These are phyloP conservation scores for Suhomyces canberraensis DNA, from an alignment of 805 yeast genomes.

Conservation along the genomic window DNA sequence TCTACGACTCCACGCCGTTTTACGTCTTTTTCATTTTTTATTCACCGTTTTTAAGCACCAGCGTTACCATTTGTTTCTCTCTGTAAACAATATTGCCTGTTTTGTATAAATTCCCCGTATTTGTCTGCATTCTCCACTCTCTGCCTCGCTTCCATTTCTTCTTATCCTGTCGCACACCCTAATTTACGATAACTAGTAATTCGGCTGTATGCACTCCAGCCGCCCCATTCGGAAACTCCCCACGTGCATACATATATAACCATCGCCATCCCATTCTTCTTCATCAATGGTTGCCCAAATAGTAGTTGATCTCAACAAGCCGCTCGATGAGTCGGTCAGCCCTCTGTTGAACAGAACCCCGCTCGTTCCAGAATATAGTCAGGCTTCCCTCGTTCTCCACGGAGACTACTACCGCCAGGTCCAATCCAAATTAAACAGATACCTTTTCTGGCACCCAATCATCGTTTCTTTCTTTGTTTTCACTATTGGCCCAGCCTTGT, in stretches of 20 bases:
- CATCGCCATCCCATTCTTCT: neutral
- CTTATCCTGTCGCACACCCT: too few species aligned
- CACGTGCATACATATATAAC: conserved; percentile 6
- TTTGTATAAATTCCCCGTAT: too few species aligned
- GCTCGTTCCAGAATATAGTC: conserved; percentile 55
- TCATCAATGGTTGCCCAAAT: conserved; percentile 43
- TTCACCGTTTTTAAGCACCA: too few species aligned
- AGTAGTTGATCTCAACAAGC: conserved; percentile 50
- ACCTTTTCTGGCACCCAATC: conserved; percentile 45
- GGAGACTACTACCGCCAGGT: conserved; percentile 55
- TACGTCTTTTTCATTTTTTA: too few species aligned
- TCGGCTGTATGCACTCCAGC: too few species aligned
- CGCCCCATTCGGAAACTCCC: conserved; percentile 7
- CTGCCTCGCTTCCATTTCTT: too few species aligned
- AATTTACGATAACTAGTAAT: too few species aligned
- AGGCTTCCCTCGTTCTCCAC: conserved; percentile 59
- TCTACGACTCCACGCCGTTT: too few species aligned
- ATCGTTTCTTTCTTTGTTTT: conserved; percentile 25
- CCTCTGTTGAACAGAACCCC: conserved; percentile 49
- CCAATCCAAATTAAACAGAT: conserved; percentile 46
- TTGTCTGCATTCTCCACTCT: too few species aligned
- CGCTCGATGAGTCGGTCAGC: conserved; percentile 50
- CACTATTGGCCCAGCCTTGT: conserved; percentile 15
- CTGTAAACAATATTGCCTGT: too few species aligned
- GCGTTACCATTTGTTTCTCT: too few species aligned